These are phyloP conservation scores for Backusella tuberculispora DNA, from an alignment of 192 early-diverging fungal genomes.

Conservation along the genomic window DNA sequence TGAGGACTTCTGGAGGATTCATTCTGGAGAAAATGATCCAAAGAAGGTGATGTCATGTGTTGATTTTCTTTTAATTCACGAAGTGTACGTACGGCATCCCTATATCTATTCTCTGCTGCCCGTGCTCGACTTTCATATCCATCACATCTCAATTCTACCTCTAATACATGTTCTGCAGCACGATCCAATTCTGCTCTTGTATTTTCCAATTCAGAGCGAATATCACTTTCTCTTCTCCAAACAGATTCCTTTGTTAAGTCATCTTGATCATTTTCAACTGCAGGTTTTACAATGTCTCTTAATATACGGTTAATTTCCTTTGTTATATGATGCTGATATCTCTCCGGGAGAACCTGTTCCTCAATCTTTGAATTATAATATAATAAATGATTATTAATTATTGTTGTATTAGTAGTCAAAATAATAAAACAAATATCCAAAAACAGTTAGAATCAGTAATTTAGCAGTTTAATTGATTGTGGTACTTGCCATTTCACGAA, in stretches of 20 bases:
- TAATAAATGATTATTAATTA: background rate
- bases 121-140: conserved; percentile 31
- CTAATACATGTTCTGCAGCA: conserved; percentile 30
- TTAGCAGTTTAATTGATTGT: conserved; percentile 6
- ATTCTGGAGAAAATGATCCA: conserved; percentile 1
- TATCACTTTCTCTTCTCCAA: conserved; percentile 47
- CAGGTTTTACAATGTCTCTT: conserved; percentile 65
- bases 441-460: background rate
- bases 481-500: conserved; percentile 55
- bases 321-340: conserved; percentile 79
- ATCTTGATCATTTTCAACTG: conserved; percentile 27
- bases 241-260: conserved; percentile 27
- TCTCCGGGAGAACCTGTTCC: conserved; percentile 73
- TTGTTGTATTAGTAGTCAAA: too few relatives aligned
- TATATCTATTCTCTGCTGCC: conserved; percentile 28
- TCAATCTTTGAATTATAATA: conserved; percentile 50
- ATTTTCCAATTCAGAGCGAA: conserved; percentile 37
- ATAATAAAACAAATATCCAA: background rate
- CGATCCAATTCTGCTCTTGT: conserved; percentile 30
- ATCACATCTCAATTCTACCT: conserved; percentile 35
- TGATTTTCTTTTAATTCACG: conserved; percentile 21
- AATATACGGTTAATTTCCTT: conserved; percentile 84
- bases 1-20: background rate
- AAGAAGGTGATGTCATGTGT: background rate
- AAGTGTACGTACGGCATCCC: conserved; percentile 29